Percentiles rank a stretch among this genome's conserved stretches.
These are phyloP conservation scores for Passiflora organensis DNA, from an alignment of 345 rosid species.

Conservation along the genomic window DNA sequence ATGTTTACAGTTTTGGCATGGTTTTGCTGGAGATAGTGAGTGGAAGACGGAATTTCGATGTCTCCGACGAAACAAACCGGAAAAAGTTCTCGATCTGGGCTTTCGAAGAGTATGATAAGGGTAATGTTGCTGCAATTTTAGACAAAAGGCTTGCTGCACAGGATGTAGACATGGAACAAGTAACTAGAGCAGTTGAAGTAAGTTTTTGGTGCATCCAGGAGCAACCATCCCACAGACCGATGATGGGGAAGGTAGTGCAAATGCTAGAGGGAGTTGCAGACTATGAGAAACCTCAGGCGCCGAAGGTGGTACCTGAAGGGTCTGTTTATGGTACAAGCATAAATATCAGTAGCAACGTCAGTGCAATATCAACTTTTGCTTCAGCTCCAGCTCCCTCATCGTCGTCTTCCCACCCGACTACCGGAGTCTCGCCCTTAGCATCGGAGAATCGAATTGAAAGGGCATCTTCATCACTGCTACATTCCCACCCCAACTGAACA, in stretches of 20 bases:
- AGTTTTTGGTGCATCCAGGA: conserved; percentile 30
- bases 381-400: conserved; percentile 39
- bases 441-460: conserved; percentile 32
- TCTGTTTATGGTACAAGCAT: conserved; percentile 31
- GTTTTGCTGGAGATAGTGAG: conserved; percentile 29
- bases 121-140: conserved; percentile 8
- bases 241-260: conserved; percentile 27
- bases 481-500: conserved; percentile 18
- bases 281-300: conserved; percentile 46
- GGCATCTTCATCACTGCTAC: conserved; percentile 30
- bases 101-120: conserved; percentile 44
- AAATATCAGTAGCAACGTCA: conserved; percentile 30
- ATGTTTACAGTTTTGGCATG: conserved; percentile 26
- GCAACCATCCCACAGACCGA: conserved; percentile 26
- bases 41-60: conserved; percentile 24
- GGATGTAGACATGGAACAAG: conserved; percentile 18
- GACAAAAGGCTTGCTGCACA: conserved; percentile 12
- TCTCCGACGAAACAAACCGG: conserved; percentile 24
- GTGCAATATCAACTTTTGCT: conserved; percentile 39
- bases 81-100: conserved; percentile 61
- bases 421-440: conserved; percentile 36
- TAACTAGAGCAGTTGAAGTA: conserved; percentile 15
- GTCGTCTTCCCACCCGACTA: conserved; percentile 39
- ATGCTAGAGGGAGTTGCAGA: conserved; percentile 40
- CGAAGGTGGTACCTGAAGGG: conserved; percentile 31